A percentile compares a stretch with the other conserved stretches of the same genome.
These are phyloP conservation scores for Beauveria scarabaeidicola DNA, from an alignment of 2,329 filamentous ascomycete genomes.

Conservation along the genomic window DNA sequence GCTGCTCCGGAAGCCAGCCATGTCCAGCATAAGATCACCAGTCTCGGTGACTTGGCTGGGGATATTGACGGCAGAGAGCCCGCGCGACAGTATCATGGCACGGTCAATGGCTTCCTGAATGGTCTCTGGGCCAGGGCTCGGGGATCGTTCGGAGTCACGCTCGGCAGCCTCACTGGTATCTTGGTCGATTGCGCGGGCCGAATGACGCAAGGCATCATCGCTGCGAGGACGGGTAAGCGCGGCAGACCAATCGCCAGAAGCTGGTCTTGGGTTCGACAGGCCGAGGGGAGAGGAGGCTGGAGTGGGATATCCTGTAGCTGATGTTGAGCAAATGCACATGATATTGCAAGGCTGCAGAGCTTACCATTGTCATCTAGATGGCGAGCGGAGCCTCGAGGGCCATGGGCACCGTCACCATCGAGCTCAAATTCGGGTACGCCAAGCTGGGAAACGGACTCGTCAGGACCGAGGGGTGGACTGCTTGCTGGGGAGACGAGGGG, in stretches of 20 bases:
- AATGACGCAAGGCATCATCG: constrained; percentile 44
- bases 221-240: constrained; percentile 38
- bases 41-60: constrained; percentile 85
- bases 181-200: constrained; percentile 30
- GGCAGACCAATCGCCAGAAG: constrained; percentile 44
- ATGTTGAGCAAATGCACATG: constrained; percentile 11
- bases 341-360: neutral
- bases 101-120: constrained; percentile 71
- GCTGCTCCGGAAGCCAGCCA: constrained; percentile 92
- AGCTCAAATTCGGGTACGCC: constrained; percentile 64
- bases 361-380: constrained; percentile 25
- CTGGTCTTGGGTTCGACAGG: constrained; percentile 35
- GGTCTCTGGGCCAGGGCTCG: constrained; percentile 68
- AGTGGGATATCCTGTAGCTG: constrained; percentile 36
- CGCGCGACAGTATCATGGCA: constrained; percentile 76
- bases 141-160: constrained; percentile 50
- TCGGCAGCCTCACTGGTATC: constrained; percentile 30
- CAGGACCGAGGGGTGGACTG: constrained; percentile 59
- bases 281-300: constrained; percentile 38
- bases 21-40: constrained; percentile 94
- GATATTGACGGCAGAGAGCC: constrained; percentile 83
- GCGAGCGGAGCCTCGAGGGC: constrained; percentile 15
- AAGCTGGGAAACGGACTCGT: constrained; percentile 30
- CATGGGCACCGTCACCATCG: constrained; percentile 31
- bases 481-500: constrained; percentile 83